Conservation (phyloP, 805 yeast genomes). For the Lipomyces lipofer region DNA sequence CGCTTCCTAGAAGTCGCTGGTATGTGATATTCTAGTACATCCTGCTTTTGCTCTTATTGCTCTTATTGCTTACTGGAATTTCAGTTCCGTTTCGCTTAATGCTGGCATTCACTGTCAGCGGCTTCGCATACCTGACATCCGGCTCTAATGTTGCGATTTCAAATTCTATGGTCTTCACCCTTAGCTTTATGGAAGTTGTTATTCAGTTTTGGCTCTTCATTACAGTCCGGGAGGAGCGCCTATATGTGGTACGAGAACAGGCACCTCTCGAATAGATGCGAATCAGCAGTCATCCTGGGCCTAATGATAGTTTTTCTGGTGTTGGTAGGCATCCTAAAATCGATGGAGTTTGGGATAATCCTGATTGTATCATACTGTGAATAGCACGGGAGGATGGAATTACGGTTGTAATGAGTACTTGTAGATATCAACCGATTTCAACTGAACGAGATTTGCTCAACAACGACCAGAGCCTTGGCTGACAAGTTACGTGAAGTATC, state of each 20-base stretch:
- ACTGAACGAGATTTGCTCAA: no score
- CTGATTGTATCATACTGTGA: no score
- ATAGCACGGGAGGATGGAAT: no score
- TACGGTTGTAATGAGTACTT: no score
- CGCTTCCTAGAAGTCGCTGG: slow-evolving; percentile 24
- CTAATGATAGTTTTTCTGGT: no score
- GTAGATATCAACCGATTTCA: no score
- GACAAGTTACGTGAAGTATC: no score
- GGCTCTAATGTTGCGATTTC: slow-evolving; percentile 22
- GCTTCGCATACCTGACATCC: slow-evolving; percentile 21
- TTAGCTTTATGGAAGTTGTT: slow-evolving; percentile 29
- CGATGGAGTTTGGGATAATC: no score
- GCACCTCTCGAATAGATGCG: not conserved
- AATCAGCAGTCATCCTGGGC: not conserved
- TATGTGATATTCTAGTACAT: not conserved
- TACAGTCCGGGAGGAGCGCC: slow-evolving; percentile 30
- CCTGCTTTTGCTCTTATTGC: no score
- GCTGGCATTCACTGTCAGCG: slow-evolving; percentile 26
- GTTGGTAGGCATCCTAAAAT: no score
- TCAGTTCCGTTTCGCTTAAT: slow-evolving; percentile 30
- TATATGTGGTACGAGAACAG: slow-evolving; percentile 3
- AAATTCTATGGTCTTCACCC: slow-evolving; percentile 27
- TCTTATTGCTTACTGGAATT: no score
- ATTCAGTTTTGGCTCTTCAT: slow-evolving; percentile 31
- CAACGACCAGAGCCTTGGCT: no score